These are phyloP conservation scores for Plasmodium sp. DNA, from an alignment of 169 alveolate genomes.

Conservation along the genomic window DNA sequence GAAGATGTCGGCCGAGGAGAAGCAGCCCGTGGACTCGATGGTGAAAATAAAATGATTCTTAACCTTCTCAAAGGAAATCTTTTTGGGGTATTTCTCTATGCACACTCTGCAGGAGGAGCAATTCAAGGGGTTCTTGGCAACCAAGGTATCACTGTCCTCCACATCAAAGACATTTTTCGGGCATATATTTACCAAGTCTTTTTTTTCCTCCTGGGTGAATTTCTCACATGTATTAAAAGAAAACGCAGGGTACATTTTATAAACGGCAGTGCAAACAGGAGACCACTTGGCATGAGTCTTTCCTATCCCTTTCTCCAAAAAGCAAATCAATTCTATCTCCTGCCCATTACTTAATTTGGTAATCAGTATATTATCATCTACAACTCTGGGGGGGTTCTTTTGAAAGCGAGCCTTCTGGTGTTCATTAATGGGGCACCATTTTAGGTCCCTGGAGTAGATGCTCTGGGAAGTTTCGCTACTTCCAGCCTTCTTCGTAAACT, in stretches of 20 bases:
- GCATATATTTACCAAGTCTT: conserved; percentile 91
- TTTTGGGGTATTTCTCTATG: conserved; percentile 92
- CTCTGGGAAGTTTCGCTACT: conserved; percentile 56
- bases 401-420: conserved; percentile 88
- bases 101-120: conserved; percentile 99
- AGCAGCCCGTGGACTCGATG: conserved; percentile 86
- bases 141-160: conserved; percentile 90
- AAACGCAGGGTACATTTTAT: conserved; percentile 93
- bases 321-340: conserved; percentile 94
- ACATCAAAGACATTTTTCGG: conserved; percentile 97
- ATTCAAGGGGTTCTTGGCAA: conserved; percentile 91
- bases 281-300: conserved; percentile 99
- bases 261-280: conserved; percentile 98
- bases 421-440: conserved; percentile 94
- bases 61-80: conserved; percentile 84
- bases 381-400: conserved; percentile 92
- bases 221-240: conserved; percentile 76
- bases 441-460: conserved; percentile 92
- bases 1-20: conserved; percentile 83
- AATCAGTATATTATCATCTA: conserved; percentile 94
- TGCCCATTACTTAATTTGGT: conserved; percentile 98
- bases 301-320: conserved; percentile 97
- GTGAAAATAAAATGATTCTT: conserved; percentile 90
- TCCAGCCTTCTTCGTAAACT: conserved; percentile 81
- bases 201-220: conserved; percentile 91